A percentile compares a stretch with the other conserved stretches of the same genome.
phyloP scores from a whole-genome alignment of 1,139 yeast genomes.

The Candida tunisiensis region DNA sequence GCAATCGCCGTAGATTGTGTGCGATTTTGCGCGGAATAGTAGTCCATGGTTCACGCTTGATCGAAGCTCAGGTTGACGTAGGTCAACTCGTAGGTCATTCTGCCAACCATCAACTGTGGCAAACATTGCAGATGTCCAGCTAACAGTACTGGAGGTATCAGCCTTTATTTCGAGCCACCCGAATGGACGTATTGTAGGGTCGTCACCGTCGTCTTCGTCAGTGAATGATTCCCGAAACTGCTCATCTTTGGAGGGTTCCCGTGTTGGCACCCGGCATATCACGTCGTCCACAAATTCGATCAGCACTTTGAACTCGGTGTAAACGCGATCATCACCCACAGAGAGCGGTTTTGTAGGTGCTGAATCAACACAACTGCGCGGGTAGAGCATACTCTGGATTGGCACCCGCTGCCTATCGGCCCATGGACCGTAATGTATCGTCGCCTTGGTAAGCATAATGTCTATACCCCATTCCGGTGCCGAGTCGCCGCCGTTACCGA shows the following conservation, averaged over 20 bases:
- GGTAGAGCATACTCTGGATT: slow-evolving; percentile 51
- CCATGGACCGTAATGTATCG: slow-evolving; percentile 89
- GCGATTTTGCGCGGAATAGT: slow-evolving; percentile 45
- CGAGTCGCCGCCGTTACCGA: slow-evolving; percentile 35
- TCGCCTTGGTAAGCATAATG: slow-evolving; percentile 40
- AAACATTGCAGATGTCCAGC: slow-evolving; percentile 32
- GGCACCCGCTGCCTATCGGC: slow-evolving; percentile 69
- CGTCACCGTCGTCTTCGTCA: slow-evolving; percentile 16
- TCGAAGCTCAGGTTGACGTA: slow-evolving; percentile 46
- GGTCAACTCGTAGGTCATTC: slow-evolving; percentile 31
- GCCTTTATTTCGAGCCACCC: slow-evolving; percentile 82
- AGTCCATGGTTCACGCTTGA: slow-evolving; percentile 85
- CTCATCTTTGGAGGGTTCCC: slow-evolving; percentile 68
- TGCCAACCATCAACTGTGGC: slow-evolving; percentile 45
- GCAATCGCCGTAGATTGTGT: slow-evolving; percentile 36
- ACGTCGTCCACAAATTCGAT: slow-evolving; percentile 42
- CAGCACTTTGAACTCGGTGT: slow-evolving; percentile 37
- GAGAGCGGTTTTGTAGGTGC: slow-evolving; percentile 24
- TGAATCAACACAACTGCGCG: slow-evolving; percentile 45
- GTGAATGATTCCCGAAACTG: too few species aligned
- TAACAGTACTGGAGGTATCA: slow-evolving; percentile 33
- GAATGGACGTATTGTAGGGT: slow-evolving; percentile 38
- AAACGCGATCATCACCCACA: slow-evolving; percentile 37
- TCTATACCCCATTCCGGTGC: slow-evolving; percentile 59
- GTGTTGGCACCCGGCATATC: slow-evolving; percentile 61